Evolutionary conservation across 768 basidiomycete genomes (phyloP).

Genomic region (Cystobasidium tubakii): DNA sequence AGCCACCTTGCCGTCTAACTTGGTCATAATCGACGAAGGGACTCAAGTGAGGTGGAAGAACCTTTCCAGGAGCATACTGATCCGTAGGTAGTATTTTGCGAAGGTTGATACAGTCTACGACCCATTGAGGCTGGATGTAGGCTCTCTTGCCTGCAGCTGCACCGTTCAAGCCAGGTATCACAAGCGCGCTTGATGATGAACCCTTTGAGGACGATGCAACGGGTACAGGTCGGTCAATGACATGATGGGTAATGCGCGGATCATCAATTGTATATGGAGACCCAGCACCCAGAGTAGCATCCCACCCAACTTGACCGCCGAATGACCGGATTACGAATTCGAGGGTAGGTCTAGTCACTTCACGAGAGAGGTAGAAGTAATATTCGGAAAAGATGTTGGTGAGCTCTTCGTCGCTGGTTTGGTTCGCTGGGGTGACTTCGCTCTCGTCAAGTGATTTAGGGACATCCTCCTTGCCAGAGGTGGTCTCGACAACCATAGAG

Average conservation of each 20-base stretch:
- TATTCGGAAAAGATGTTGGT: constrained; percentile 73
- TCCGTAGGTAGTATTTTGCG: constrained; percentile 78
- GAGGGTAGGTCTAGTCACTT: constrained; percentile 81
- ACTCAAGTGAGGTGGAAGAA: constrained; percentile 87
- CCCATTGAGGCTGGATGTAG: constrained; percentile 95
- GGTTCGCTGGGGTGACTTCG: constrained; percentile 44
- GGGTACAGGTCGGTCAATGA: constrained; percentile 76
- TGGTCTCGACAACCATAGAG: constrained; percentile 42
- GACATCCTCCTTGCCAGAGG: constrained; percentile 47
- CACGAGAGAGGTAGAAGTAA: constrained; percentile 88
- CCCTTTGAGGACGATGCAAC: constrained; percentile 44
- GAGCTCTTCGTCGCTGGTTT: constrained; percentile 47
- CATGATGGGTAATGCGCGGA: constrained; percentile 82
- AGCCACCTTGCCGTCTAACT: constrained; percentile 47
- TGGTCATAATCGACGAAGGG: constrained; percentile 76
- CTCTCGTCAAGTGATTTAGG: constrained; percentile 44
- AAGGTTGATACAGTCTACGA: constrained; percentile 89
- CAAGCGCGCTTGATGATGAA: constrained; percentile 19
- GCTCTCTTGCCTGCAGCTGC: constrained; percentile 60
- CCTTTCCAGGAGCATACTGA: constrained; percentile 73
- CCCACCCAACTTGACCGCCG: constrained; percentile 87
- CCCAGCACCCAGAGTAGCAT: constrained; percentile 66
- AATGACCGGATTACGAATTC: constrained; percentile 89
- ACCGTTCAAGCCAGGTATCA: constrained; percentile 42
- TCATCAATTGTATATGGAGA: constrained; percentile 70